Evolutionary conservation across 2,329 filamentous ascomycete genomes (phyloP).

Genomic region (Colletotrichum orbiculare): DNA sequence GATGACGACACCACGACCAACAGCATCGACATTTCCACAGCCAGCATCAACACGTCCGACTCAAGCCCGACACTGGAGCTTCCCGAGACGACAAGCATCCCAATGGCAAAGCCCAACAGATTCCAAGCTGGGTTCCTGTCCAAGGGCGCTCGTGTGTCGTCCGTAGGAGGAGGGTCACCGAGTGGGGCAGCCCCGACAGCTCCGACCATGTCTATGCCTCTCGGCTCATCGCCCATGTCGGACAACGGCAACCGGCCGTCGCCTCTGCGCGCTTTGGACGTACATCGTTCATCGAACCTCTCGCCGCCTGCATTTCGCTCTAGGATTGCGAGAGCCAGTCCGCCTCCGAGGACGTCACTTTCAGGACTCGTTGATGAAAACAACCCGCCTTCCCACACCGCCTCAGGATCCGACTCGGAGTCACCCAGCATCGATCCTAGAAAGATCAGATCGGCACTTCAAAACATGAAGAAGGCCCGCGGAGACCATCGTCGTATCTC

Average conservation of each 20-base stretch:
- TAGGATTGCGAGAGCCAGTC: conserved; percentile 44
- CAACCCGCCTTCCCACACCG: conserved; percentile 54
- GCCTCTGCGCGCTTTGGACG: conserved; percentile 63
- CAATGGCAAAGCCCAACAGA: conserved; percentile 70
- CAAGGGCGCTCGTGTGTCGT: conserved; percentile 56
- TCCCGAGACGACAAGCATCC: conserved; percentile 52
- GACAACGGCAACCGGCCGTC: conserved; percentile 59
- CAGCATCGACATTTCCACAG: too few relatives aligned
- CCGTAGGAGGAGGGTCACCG: conserved; percentile 68
- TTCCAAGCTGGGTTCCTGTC: conserved; percentile 92
- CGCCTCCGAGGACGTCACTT: conserved; percentile 48
- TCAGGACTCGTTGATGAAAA: conserved; percentile 60
- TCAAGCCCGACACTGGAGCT: conserved; percentile 70
- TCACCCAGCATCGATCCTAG: conserved; percentile 61
- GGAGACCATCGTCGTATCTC: conserved; percentile 52
- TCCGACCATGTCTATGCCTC: conserved; percentile 66
- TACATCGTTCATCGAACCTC: conserved; percentile 61
- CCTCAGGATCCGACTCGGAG: conserved; percentile 61
- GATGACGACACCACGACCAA: conserved; percentile 56
- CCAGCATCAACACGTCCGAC: conserved; percentile 47
- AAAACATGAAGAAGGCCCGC: conserved; percentile 61
- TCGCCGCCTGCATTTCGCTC: conserved; percentile 54
- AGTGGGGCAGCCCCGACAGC: conserved; percentile 65
- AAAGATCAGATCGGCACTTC: conserved; percentile 66
- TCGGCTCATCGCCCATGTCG: conserved; percentile 63